These are phyloP conservation scores for Hymenoscyphus scutula DNA, from an alignment of 2,329 filamentous ascomycete genomes.

Conservation along the genomic window DNA sequence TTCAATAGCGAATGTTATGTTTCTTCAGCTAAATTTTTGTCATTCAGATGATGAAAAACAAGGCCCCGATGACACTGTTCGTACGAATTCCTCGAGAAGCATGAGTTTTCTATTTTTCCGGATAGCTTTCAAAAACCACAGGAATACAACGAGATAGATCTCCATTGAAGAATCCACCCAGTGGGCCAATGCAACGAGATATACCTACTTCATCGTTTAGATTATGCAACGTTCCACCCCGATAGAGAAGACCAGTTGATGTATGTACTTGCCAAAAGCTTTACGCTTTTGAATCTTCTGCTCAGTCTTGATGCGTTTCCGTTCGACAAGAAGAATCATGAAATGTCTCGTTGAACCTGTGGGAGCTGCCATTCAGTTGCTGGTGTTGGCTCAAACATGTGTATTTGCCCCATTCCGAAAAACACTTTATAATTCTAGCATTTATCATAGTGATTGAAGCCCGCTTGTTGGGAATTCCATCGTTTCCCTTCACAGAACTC, in stretches of 20 bases:
- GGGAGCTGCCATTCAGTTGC: not conserved
- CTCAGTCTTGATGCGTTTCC: not conserved
- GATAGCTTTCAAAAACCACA: too few species aligned
- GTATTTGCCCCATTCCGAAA: not conserved
- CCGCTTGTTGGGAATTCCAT: constrained; percentile 34
- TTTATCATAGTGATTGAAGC: constrained; percentile 4
- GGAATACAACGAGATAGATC: too few species aligned
- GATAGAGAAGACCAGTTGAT: too few species aligned
- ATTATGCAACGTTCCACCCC: constrained; percentile 3
- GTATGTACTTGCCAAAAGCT: not conserved
- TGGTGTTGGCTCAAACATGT: not conserved
- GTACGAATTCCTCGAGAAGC: too few species aligned
- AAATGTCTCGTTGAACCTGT: not conserved
- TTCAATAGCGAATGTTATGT: too few species aligned
- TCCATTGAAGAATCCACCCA: not conserved
- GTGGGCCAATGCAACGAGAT: not conserved
- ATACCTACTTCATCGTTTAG: not conserved
- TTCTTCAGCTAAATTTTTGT: too few species aligned
- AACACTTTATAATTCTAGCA: not conserved
- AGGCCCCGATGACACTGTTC: too few species aligned
- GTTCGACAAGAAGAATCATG: not conserved
- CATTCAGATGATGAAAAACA: too few species aligned
- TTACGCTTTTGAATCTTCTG: not conserved
- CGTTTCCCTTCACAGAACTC: constrained; percentile 34
- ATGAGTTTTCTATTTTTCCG: too few species aligned